Evolutionary conservation across 768 basidiomycete species (phyloP), one percentile per base, ranked within the genome.

Genomic region (Solioccasus polychromus): DNA sequence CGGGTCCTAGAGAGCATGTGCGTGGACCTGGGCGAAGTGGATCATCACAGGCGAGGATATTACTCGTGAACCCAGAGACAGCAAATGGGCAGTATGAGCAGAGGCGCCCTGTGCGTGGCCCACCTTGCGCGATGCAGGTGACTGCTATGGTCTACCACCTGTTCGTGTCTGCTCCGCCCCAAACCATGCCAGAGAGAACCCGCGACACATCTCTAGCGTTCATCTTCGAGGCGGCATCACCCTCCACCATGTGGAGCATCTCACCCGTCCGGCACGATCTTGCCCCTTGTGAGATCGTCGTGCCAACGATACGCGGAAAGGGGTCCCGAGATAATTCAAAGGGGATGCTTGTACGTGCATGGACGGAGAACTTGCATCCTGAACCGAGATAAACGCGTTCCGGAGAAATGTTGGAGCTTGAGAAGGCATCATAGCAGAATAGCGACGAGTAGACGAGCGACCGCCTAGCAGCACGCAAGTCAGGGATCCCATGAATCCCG

Each of bases 241-340:
- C 42, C 38, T 22, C n/a, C 22, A 46, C 39, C 53, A 56, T 55
- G 51, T 26, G 35, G 57, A 57, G 64, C 62, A 66, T 64, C 69
- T 58, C 70, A 64, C 68, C 62, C 71, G 76, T 75, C 80, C 69
- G 78, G 71, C 58, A 60, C 69, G 62, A 59, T 71, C 74, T 72
- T 70, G 67, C 78, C 73, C 61, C 60, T 64, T 45, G 56, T n/a
- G 22, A 42, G 55, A 17, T 39, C 53, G 63, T 60, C 2, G 32
- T 41, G 42, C 45, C 49, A 32, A 31, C 43, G 3, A 22, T 44
- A 50, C 50, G 41, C 48, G 60, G n/a, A 61, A 62, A 56, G 70
- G 77, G 75, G 59, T 73, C 77, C 77, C 75, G 72, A 79, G 77
- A 71, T 63, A 58, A 68, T 57, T 66, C 77, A 74, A 61, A 69